Percentiles rank a stretch among this genome's conserved stretches.
Evolutionary conservation across 192 early-diverging fungal genomes (phyloP).

Genomic region (Mortierella hygrophila): DNA sequence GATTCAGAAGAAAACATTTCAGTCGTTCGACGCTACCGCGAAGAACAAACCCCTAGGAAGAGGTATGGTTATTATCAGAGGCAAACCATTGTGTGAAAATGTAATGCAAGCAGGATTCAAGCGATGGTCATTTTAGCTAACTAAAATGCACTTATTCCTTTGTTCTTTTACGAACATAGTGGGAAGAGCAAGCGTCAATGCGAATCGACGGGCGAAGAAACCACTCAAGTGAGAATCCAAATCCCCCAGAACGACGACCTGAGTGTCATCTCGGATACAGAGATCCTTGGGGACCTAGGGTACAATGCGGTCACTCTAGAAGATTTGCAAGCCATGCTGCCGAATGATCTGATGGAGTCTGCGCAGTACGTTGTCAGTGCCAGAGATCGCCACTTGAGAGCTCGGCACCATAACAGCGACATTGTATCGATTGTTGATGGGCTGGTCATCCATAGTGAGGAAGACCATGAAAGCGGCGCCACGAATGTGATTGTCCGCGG

Average conservation of each 20-base stretch:
- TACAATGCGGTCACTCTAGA: constrained; percentile 23
- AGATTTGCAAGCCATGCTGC: constrained; percentile 26
- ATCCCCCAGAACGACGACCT: constrained; percentile 40
- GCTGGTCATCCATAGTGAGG: background rate
- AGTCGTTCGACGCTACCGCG: constrained; percentile 31
- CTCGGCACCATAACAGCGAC: background rate
- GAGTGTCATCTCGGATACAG: constrained; percentile 47
- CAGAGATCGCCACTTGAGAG: background rate
- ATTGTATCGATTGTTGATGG: background rate
- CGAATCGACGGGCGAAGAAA: constrained; percentile 20
- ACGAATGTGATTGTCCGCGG: constrained; percentile 28
- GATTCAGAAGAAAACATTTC: constrained; percentile 47
- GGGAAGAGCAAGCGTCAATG: constrained; percentile 26
- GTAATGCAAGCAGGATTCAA: background rate
- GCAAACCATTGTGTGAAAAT: background rate
- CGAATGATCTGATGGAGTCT: constrained; percentile 12
- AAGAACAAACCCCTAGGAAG: constrained; percentile 12
- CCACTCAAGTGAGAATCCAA: constrained; percentile 28
- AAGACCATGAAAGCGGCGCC: background rate
- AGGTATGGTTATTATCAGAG: constrained; percentile 8
- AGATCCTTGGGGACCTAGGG: constrained; percentile 46
- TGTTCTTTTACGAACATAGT: background rate
- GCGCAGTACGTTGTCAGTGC: constrained; percentile 13
- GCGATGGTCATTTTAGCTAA: background rate
- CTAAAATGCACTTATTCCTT: background rate